These are phyloP conservation scores for Wickerhamomyces tratensis DNA, from an alignment of 805 yeast species.

Conservation along the genomic window DNA sequence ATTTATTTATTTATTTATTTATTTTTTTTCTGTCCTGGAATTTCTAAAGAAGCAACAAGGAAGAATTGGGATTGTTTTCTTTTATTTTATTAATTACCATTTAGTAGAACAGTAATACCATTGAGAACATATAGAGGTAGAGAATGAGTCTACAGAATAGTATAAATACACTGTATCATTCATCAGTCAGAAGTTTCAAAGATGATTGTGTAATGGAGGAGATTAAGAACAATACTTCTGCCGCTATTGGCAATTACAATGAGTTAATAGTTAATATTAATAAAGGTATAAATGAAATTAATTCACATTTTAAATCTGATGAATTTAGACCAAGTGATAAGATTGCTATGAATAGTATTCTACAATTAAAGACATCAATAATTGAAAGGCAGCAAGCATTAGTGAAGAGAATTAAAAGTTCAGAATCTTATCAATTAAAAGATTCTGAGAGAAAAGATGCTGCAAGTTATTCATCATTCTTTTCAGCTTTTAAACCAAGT, in stretches of 20 bases:
- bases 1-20: no score
- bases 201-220: conserved; percentile 6
- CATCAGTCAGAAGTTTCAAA: neutral
- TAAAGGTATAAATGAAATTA: conserved; percentile 2
- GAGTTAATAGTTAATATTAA: conserved; percentile 6
- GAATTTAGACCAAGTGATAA: conserved; percentile 6
- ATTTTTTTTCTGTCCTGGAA: no score
- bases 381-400: conserved; percentile 6
- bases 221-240: conserved; percentile 12
- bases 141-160: no score
- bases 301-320: neutral
- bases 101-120: no score
- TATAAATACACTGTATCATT: neutral
- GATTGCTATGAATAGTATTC: conserved; percentile 7
- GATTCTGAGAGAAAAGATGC: conserved; percentile 8
- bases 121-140: no score
- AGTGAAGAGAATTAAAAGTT: conserved; percentile 5
- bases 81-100: no score
- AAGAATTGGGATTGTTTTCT: no score
- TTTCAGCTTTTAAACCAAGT: conserved; percentile 11
- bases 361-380: conserved; percentile 11
- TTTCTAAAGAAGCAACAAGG: no score
- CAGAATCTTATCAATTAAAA: conserved; percentile 6
- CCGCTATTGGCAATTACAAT: conserved; percentile 8
- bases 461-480: conserved; percentile 15